A percentile compares a stretch with the other conserved stretches of the same genome.
These are phyloP conservation scores for Colletotrichum sp. DNA, from an alignment of 2,329 filamentous ascomycete species.

Conservation along the genomic window DNA sequence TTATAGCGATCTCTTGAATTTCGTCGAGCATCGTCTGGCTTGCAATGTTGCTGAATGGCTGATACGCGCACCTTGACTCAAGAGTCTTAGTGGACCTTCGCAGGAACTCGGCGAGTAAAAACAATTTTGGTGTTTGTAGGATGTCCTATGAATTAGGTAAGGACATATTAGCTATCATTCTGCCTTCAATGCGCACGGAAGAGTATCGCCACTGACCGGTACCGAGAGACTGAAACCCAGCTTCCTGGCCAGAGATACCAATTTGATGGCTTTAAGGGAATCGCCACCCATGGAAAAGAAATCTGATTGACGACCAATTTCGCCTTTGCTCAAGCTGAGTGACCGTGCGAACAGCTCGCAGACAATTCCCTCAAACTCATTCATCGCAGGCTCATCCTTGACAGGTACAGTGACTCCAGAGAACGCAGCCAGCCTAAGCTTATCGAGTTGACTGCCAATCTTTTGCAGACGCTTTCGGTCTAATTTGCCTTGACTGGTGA, in stretches of 20 bases:
- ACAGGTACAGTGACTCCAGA: background rate
- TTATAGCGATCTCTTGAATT: background rate
- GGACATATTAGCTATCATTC: no score
- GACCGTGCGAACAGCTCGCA: background rate
- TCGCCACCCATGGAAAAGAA: background rate
- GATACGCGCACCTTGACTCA: background rate
- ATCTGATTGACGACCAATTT: background rate
- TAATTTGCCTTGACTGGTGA: background rate
- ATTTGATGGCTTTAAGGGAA: background rate
- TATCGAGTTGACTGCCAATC: background rate
- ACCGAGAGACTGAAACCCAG: background rate
- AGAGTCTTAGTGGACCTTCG: rapidly evolving
- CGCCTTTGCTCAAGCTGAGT: background rate
- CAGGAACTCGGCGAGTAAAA: background rate
- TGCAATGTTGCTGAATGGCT: background rate
- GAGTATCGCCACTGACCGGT: background rate
- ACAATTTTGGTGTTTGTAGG: background rate
- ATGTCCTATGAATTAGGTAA: background rate
- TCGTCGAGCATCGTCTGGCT: background rate
- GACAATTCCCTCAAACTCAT: background rate
- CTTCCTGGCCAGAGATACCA: background rate
- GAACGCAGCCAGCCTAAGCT: background rate
- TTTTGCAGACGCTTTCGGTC: background rate
- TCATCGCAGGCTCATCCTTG: background rate
- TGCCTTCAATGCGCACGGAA: background rate